Conservation (phyloP, 2,329 filamentous ascomycete species). For the Cladosporium velox region DNA sequence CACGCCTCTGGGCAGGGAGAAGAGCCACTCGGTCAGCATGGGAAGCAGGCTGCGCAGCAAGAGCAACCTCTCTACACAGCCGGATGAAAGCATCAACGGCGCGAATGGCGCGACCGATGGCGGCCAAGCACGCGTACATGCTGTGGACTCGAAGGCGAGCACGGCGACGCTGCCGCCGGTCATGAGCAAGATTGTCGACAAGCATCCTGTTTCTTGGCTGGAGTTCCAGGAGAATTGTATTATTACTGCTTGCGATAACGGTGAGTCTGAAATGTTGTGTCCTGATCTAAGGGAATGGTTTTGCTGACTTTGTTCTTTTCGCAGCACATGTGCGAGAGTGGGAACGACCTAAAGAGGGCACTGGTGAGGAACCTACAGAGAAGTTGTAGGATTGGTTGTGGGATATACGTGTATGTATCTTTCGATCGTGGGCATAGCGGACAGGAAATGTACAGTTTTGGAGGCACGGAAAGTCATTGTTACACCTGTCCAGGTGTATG, state of each 20-base stretch:
- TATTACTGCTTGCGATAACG: conserved; percentile 86
- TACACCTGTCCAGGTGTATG: background rate
- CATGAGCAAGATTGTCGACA: conserved; percentile 80
- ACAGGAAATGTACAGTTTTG: background rate
- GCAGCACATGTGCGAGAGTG: conserved; percentile 75
- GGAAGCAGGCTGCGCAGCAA: conserved; percentile 68
- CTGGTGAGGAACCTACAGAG: conserved; percentile 9
- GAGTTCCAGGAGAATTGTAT: conserved; percentile 94
- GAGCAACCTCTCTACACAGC: conserved; percentile 61
- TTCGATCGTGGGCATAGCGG: background rate
- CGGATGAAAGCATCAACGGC: conserved; percentile 30
- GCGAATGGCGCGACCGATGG: conserved; percentile 49
- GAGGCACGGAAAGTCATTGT: background rate
- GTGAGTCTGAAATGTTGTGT: conserved; percentile 54
- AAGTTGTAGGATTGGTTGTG: background rate
- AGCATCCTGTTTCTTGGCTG: conserved; percentile 84
- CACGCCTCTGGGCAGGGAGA: conserved; percentile 52
- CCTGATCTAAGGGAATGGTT: conserved; percentile 18
- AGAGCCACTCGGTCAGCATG: conserved; percentile 46
- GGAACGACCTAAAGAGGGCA: conserved; percentile 61
- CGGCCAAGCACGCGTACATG: conserved; percentile 57
- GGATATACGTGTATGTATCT: background rate
- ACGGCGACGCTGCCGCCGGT: conserved; percentile 89
- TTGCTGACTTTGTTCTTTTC: conserved; percentile 24
- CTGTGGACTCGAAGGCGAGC: conserved; percentile 79